Percentiles rank a stretch among this genome's conserved stretches.
phyloP scores from a whole-genome alignment of 495 filamentous ascomycete genomes.

The Neurospora terricola region DNA sequence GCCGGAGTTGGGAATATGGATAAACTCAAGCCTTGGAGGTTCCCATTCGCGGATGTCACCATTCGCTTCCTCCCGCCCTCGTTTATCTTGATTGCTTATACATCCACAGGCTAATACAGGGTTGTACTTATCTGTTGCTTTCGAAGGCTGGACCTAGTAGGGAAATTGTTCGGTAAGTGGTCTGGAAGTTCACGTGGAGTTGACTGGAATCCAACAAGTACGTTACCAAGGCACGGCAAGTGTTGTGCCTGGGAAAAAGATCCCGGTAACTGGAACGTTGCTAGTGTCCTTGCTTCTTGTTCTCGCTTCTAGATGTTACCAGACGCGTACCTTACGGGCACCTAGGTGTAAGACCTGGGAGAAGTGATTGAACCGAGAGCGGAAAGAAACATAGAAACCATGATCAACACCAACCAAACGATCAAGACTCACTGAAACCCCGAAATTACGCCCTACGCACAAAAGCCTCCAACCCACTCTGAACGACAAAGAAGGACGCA shows the following conservation, averaged over 20 bases:
- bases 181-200: background rate
- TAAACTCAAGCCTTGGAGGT: background rate
- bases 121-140: background rate
- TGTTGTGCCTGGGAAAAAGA: background rate
- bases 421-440: background rate
- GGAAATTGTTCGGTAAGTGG: background rate
- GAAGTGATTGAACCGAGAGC: background rate
- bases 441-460: conserved; percentile 15
- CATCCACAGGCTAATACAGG: background rate
- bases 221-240: background rate
- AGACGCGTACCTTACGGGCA: background rate
- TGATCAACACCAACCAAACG: background rate
- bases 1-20: background rate
- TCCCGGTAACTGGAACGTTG: background rate
- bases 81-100: background rate
- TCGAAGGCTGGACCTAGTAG: background rate
- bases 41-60: background rate
- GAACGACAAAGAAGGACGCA: conserved; percentile 46
- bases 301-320: background rate
- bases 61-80: background rate
- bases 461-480: conserved; percentile 38
- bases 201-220: background rate
- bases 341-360: background rate
- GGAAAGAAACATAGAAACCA: background rate
- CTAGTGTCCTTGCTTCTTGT: background rate